Evolutionary conservation across 179 eudicot species (phyloP), one percentile per base, ranked within the genome.

Genomic region (Corrigiola litoralis): DNA sequence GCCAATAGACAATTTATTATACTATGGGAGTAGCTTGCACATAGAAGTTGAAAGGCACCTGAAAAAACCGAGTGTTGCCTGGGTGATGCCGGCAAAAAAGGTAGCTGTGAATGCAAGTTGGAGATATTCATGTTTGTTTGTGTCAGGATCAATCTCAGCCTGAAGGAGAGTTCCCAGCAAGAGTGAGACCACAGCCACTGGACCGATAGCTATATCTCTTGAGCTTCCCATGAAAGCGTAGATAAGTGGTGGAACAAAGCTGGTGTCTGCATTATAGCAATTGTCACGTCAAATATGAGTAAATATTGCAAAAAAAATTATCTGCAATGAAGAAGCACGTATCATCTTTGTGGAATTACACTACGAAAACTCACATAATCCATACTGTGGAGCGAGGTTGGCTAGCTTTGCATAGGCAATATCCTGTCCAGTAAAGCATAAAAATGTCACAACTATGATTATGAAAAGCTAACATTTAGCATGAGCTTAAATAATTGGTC

Each of bases 221-320:
- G 97, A 90, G 56, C 97, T 90, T 23, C 97, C 97, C 95, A 87
- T 87, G 64, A 83, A 69, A 1, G 92, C 95, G 60, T 90, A 90
- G 21, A 90, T 67, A 59, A 90, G 75, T 27, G 97, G 97, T 40
- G 97, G 95, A 42, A 90, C 82, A 58, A 90, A 88, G 65, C 97
- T 88, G 52, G 77, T 79, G 65, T 90, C 97, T 90, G 82, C 31
- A 71, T 46, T 23, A 42, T n/a, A 1, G 38, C 6, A 33, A 50
- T 46, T 45, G n/a, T 20, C 31, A 66, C 17, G 41, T n/a, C 44
- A 9, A 2, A 38, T 16, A 38, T 38, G 10, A 38, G 42, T 38
- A 38, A 16, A 38, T 38, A 3, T 6, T 38, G 2, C 6, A 16
- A 7, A 38, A 38, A 6, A 2, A 6, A 38, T 1, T 9, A 5